A percentile compares a stretch with the other conserved stretches of the same genome.
phyloP scores from a whole-genome alignment of 2,329 filamentous ascomycete genomes.

The Claviceps maximensis region DNA sequence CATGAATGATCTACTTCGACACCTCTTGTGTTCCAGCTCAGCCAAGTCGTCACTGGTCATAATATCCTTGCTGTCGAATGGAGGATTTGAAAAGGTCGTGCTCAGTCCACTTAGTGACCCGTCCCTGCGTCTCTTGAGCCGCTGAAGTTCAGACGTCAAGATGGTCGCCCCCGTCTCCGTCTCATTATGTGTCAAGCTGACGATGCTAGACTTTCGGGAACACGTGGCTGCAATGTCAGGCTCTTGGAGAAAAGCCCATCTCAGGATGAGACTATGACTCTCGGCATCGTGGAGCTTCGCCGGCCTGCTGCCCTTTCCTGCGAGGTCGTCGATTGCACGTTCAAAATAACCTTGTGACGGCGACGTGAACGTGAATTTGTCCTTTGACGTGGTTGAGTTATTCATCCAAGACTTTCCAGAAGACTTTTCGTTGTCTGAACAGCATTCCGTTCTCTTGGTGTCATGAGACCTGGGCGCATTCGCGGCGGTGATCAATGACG shows the following conservation, averaged over 20 bases:
- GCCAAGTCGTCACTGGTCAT: background rate
- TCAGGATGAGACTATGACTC: constrained; percentile 1
- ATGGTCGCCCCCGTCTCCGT: background rate
- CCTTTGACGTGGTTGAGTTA: background rate
- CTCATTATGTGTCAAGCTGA: background rate
- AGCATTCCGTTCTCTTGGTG: too few relatives aligned
- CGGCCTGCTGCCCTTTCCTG: background rate
- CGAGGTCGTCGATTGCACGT: background rate
- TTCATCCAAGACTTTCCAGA: background rate
- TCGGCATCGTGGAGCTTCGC: background rate
- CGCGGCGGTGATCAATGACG: background rate
- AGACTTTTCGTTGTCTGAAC: background rate
- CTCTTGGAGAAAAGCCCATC: constrained; percentile 3
- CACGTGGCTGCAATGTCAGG: constrained; percentile 2
- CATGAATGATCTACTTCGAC: background rate
- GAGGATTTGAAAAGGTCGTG: too few relatives aligned
- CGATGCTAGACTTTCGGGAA: background rate
- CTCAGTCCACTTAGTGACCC: background rate
- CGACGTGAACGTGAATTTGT: too few relatives aligned
- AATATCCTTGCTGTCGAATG: background rate
- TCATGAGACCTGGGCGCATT: background rate
- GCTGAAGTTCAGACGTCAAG: background rate
- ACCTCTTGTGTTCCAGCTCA: background rate
- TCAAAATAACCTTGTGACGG: too few relatives aligned
- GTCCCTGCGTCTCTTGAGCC: constrained; percentile 1